Evolutionary conservation across 352 stramenopile species (phyloP).

Genomic region (Globisporangium spiculum): DNA sequence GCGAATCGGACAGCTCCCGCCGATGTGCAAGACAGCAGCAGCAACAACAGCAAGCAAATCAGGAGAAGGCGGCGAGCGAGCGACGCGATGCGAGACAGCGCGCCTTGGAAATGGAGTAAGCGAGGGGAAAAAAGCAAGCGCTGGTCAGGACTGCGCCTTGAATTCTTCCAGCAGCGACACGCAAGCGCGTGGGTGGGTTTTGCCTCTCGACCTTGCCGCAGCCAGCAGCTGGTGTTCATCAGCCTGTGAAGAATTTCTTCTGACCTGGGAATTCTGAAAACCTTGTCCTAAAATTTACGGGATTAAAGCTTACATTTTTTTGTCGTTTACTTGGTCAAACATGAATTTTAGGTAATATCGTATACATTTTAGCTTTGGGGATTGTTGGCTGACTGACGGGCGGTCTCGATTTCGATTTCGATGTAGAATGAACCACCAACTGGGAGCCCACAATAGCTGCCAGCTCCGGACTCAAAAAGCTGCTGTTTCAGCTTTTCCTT

Average conservation of each 20-base stretch:
- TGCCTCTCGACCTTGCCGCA: conserved; percentile 1
- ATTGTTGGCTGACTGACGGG: too few species aligned
- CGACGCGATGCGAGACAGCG: neutral
- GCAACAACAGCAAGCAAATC: neutral
- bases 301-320: neutral
- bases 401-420: too few species aligned
- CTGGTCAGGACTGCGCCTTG: neutral
- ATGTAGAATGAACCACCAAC: neutral
- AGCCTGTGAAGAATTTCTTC: too few species aligned
- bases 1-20: neutral
- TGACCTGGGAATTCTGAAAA: too few species aligned
- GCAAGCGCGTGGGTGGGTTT: neutral
- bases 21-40: neutral
- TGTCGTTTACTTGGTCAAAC: too few species aligned
- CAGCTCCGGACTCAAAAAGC: neutral
- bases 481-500: neutral
- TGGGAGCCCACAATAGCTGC: neutral
- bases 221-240: neutral
- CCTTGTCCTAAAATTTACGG: neutral
- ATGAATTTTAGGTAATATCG: too few species aligned
- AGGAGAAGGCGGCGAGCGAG: neutral
- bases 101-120: neutral
- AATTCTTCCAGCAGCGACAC: neutral
- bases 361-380: too few species aligned
- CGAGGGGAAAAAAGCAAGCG: neutral